Evolutionary conservation across 768 basidiomycete species (phyloP).

Genomic region (Leucocoprinus sp.): DNA sequence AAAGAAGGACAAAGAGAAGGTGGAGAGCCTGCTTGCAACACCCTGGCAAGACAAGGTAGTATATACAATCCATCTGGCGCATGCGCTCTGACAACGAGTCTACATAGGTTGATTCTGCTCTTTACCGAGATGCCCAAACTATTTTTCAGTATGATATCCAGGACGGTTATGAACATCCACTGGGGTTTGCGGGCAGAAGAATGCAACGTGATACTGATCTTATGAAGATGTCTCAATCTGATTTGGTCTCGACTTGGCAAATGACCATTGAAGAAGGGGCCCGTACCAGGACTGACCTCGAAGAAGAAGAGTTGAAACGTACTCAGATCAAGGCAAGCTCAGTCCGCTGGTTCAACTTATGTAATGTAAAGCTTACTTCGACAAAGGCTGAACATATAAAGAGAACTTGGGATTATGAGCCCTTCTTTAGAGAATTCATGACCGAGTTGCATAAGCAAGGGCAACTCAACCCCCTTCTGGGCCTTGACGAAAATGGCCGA

Average conservation of each 20-base stretch:
- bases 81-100: no score
- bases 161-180: constrained; percentile 23
- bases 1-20: constrained; percentile 34
- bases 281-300: constrained; percentile 31
- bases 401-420: constrained; percentile 57
- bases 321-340: constrained; percentile 37
- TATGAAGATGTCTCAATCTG: constrained; percentile 31
- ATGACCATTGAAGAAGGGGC: constrained; percentile 33
- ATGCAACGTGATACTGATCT: constrained; percentile 36
- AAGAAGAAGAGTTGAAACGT: constrained; percentile 43
- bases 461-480: constrained; percentile 34
- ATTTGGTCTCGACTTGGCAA: constrained; percentile 38
- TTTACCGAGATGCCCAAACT: constrained; percentile 23
- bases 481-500: constrained; percentile 26
- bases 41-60: constrained; percentile 32
- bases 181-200: constrained; percentile 36
- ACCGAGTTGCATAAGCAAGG: constrained; percentile 37
- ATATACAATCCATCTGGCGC: constrained; percentile 6
- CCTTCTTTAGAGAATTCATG: constrained; percentile 44
- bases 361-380: neutral
- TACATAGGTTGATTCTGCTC: constrained; percentile 32
- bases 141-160: constrained; percentile 16
- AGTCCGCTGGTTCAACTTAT: neutral
- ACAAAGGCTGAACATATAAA: constrained; percentile 47
- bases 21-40: constrained; percentile 37